Evolutionary conservation across 106 monocot species (phyloP), one percentile per base, ranked within the genome.

Genomic region (Posidonia australis): DNA sequence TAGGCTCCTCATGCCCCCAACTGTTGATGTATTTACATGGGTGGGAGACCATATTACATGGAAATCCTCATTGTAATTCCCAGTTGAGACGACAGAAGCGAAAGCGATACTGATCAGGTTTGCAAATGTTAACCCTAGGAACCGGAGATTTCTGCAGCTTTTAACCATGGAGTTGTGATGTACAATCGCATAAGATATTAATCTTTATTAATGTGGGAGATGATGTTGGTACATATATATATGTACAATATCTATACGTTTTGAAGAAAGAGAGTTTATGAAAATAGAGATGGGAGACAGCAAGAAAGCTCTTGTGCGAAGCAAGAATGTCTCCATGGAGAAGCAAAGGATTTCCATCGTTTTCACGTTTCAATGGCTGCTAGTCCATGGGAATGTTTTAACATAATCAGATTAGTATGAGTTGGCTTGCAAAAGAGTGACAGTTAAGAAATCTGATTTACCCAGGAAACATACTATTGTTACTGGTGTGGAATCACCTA

Each of bases 31-130:
- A 54, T 78, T 80, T 19, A 87, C 72, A 54, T 83, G 60, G 55
- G 25, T 76, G 27, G 80, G 77, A 65, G 77, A 68, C 87, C 87
- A 87, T 18, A 80, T 67, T 10, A 87, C 10, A 20, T 75, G 64
- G 62, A 87, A 87, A 67, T 83, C 83, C 6, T 46, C 7, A 23
- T 83, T 81, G 57, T 75, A 83, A 48, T 83, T 28, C 5, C 74
- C 80, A 0, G 72, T 83, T 13, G 87, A 83, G 27, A 76, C 76
- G 12, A 70, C 62, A 36, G 86, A 74, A 47, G 72, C 67, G 24
- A 65, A 26, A 2, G 56, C 44, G 18, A 60, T 24, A 19, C 45
- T 44, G 17, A 78, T 41, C 21, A 27, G 17, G 18, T 36, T 18
- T 10, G 60, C 60, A 17, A 31, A 16, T 36, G 60, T 13, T 17